These are phyloP conservation scores for Astrephomene gubernaculifera DNA, from an alignment of 139 green algal species.

Conservation along the genomic window DNA sequence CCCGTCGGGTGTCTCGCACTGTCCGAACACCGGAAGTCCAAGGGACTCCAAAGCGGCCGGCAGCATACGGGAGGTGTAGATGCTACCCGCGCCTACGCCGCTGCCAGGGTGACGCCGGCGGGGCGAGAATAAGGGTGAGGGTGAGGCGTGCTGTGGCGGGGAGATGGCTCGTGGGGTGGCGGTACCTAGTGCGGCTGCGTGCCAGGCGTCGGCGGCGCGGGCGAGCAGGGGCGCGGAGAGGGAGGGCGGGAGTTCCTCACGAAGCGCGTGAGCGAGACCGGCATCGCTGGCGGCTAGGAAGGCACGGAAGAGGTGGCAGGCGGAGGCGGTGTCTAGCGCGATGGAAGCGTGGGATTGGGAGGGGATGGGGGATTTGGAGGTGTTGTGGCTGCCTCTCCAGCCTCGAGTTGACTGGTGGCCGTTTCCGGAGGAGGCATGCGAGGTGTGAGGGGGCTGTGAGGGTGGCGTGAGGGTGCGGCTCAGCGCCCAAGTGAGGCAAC, in stretches of 20 bases:
- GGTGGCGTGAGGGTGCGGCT: not conserved
- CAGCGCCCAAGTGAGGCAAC: not conserved
- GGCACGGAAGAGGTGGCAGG: slow-evolving; percentile 16
- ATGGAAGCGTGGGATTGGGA: no score
- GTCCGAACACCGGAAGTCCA: not conserved
- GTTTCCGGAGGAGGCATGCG: no score
- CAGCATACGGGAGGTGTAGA: not conserved
- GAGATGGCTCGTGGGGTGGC: not conserved
- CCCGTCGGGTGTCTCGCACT: slow-evolving; percentile 1
- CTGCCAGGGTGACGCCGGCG: not conserved
- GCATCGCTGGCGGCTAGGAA: not conserved
- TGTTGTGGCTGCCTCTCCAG: no score
- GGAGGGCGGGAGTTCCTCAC: not conserved
- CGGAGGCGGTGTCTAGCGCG: not conserved
- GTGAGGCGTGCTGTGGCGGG: no score
- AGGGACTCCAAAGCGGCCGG: not conserved
- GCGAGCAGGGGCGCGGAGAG: not conserved
- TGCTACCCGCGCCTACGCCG: not conserved
- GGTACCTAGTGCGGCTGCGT: not conserved
- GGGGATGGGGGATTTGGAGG: no score
- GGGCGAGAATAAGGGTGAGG: no score
- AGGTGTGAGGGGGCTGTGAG: not conserved
- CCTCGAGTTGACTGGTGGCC: no score
- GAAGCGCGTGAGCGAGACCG: not conserved
- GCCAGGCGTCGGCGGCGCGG: slow-evolving; percentile 11